phyloP scores from a whole-genome alignment of 495 filamentous ascomycete species.

The Geoglossum glabrum region DNA sequence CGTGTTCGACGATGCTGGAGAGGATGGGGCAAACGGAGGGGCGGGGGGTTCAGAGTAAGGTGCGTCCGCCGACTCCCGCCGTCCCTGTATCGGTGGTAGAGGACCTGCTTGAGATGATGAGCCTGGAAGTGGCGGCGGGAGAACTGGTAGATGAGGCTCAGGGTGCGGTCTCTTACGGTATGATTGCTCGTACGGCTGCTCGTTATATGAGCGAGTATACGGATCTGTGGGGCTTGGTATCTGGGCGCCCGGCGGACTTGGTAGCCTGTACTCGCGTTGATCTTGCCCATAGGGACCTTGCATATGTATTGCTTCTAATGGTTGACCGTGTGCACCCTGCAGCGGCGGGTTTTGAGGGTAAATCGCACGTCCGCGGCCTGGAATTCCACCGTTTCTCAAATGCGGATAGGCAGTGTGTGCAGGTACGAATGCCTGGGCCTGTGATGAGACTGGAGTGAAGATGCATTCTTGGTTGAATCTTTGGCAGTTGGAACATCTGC shows the following conservation, averaged over 20 bases:
- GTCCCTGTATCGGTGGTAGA: slow-evolving; percentile 20
- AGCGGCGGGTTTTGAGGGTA: slow-evolving; percentile 24
- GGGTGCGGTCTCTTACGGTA: slow-evolving; percentile 14
- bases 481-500: slow-evolving; percentile 59
- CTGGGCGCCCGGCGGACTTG: background rate
- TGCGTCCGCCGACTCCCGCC: slow-evolving; percentile 25
- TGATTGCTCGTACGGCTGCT: slow-evolving; percentile 13
- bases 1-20: slow-evolving; percentile 26
- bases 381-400: slow-evolving; percentile 29
- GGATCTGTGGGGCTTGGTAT: background rate
- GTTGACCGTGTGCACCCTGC: slow-evolving; percentile 62
- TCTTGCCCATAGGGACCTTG: slow-evolving; percentile 18
- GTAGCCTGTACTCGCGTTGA: background rate
- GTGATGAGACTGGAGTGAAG: slow-evolving; percentile 68
- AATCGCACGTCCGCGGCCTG: slow-evolving; percentile 15
- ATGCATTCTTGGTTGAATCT: slow-evolving; percentile 72
- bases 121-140: slow-evolving; percentile 21
- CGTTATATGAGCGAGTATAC: slow-evolving; percentile 9
- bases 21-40: slow-evolving; percentile 18
- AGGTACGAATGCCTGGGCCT: slow-evolving; percentile 68
- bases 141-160: slow-evolving; percentile 21
- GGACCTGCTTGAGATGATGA: slow-evolving; percentile 19
- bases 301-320: slow-evolving; percentile 30
- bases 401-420: slow-evolving; percentile 53
- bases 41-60: slow-evolving; percentile 27